These are phyloP conservation scores for Mediolabrus comicus DNA, from an alignment of 108 stramenopile species.

Conservation along the genomic window DNA sequence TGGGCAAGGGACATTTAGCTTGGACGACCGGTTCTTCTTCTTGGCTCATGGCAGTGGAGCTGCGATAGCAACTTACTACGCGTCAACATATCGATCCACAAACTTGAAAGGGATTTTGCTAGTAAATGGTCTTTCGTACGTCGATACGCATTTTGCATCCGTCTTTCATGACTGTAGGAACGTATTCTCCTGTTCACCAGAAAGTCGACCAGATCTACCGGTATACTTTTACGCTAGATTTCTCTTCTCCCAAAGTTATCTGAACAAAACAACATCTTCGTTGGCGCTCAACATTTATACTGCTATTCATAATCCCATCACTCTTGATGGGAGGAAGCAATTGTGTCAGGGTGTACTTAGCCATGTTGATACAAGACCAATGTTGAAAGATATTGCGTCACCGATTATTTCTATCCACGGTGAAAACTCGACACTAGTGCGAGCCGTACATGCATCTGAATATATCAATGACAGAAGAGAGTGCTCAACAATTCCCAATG, in stretches of 20 bases:
- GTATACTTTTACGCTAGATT: constrained; percentile 89
- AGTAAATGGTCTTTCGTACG: constrained; percentile 74
- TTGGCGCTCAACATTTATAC: constrained; percentile 87
- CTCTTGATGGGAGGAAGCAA: constrained; percentile 66
- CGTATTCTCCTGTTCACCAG: constrained; percentile 77
- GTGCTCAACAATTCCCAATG: constrained; percentile 55
- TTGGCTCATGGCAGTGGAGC: constrained; percentile 82
- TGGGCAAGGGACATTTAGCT: constrained; percentile 56
- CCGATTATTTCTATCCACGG: constrained; percentile 76
- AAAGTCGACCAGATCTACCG: constrained; percentile 83
- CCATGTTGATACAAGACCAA: constrained; percentile 67
- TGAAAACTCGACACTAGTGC: constrained; percentile 69
- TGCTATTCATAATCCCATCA: constrained; percentile 87
- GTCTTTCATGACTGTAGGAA: constrained; percentile 89
- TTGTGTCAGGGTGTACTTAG: constrained; percentile 77
- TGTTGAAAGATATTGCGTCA: constrained; percentile 47
- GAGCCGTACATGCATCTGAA: constrained; percentile 72
- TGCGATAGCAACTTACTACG: constrained; percentile 67
- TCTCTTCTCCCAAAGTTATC: constrained; percentile 76
- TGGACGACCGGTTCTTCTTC: constrained; percentile 64
- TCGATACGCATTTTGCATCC: constrained; percentile 83
- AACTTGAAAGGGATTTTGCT: constrained; percentile 62
- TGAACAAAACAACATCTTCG: constrained; percentile 76
- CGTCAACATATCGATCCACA: constrained; percentile 51
- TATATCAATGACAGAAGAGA: constrained; percentile 59